These are phyloP conservation scores for Pterocarpus santalinus DNA, from an alignment of 306 rosid genomes.

Conservation along the genomic window DNA sequence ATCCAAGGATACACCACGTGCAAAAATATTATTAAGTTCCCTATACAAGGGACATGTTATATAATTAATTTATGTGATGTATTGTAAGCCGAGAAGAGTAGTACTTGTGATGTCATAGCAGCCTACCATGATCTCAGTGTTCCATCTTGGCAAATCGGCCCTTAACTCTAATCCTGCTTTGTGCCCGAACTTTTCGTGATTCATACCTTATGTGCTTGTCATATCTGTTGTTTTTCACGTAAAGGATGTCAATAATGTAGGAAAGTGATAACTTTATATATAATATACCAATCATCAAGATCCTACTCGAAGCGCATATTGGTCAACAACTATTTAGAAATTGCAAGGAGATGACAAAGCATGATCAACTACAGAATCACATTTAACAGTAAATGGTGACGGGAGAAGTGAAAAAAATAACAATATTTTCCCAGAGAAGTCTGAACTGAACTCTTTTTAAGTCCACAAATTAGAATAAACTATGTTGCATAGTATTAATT, in stretches of 20 bases:
- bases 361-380: conserved; percentile 10
- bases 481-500: background rate
- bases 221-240: conserved; percentile 64
- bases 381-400: conserved; percentile 3
- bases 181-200: conserved; percentile 87
- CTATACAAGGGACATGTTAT: conserved; percentile 25
- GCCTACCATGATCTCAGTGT: conserved; percentile 58
- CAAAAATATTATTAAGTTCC: conserved; percentile 37
- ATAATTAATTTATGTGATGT: conserved; percentile 9
- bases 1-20: conserved; percentile 25
- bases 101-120: conserved; percentile 15
- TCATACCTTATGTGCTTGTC: conserved; percentile 90
- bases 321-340: conserved; percentile 3
- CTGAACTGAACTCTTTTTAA: background rate
- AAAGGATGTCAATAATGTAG: conserved; percentile 23
- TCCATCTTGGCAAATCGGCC: conserved; percentile 88
- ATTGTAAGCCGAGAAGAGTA: conserved; percentile 5
- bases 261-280: background rate
- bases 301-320: conserved; percentile 8
- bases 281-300: conserved; percentile 8
- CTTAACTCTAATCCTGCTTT: conserved; percentile 77
- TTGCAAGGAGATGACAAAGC: conserved; percentile 30
- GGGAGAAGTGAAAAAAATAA: background rate
- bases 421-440: background rate
- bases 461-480: conserved; percentile 5